Base-by-base conservation (phyloP, 345 rosid species). In the Psidium guajava region DNA sequence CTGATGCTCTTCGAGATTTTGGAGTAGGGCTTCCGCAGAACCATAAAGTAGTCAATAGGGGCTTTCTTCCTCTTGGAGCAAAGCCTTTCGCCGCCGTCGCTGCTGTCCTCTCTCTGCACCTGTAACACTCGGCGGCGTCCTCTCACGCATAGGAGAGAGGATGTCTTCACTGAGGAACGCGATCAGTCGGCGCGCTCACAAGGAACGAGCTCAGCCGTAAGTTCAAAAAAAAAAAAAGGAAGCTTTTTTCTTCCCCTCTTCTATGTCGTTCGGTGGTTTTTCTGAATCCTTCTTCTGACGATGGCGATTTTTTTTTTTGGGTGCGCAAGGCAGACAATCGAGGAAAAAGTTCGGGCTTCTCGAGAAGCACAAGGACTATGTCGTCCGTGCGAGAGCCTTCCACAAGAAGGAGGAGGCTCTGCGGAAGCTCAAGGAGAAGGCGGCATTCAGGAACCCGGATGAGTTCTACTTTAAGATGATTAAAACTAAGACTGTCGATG, bases 361-460 rank as follows among this genome's bases (percentile, higher is more conserved):
- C 24, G 98, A 97, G 89, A 95, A 97, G 88, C 99, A 97, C 87
- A 95, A 95, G 90, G 99, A 97, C 89, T 97, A 97, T 91, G 91
- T 92, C 49, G 87, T 90, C 85, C 95, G 97, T 58, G 99, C 98
- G 0, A 91, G 89, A 84, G 94, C 94, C 28, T 94, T 57, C 86
- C 98, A 95, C 91, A 84, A 90, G 82, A 94, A 96, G 88, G 93
- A 94, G 87, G 95, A 93, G 8, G 83, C 92, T 42, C 85, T 92
- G 88, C 91, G 92, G 98, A 93, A 81, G 87, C 98, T 96, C 89
- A 92, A 85, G 90, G 93, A 93, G 93, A 96, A 94, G 91, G 99
- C 99, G 1, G 92, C 96, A 20, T 94, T 92, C 88, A 91, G 92
- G 92, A 96, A 95, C 85, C 98, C 95, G 0, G 98, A 96, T 87